A percentile compares a stretch with the other conserved stretches of the same genome.
Evolutionary conservation across 2,329 filamentous ascomycete genomes (phyloP).

Genomic region (Aspergillus cejpii): DNA sequence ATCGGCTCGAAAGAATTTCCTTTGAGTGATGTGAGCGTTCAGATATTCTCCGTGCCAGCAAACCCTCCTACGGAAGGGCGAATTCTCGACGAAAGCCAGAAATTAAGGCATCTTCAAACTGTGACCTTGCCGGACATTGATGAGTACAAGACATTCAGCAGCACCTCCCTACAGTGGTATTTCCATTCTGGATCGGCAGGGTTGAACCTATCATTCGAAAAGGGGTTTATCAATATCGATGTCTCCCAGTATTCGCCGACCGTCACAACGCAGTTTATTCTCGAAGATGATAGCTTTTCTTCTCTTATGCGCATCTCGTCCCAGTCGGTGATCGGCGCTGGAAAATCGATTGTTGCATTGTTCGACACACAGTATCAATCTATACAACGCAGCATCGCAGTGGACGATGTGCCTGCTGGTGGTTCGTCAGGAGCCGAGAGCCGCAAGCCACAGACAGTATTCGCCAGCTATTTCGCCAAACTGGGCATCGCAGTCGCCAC

Average conservation of each 20-base stretch:
- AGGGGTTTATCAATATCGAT: slow-evolving; percentile 39
- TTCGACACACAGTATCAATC: slow-evolving; percentile 45
- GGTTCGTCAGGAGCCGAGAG: slow-evolving; percentile 12
- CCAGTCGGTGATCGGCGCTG: slow-evolving; percentile 38
- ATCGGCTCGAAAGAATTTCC: slow-evolving; percentile 22
- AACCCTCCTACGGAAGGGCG: slow-evolving; percentile 16
- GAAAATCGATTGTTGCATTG: slow-evolving; percentile 38
- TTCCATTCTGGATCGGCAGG: slow-evolving; percentile 38
- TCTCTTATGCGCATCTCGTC: slow-evolving; percentile 41
- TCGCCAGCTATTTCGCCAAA: slow-evolving; percentile 42
- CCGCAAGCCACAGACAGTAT: slow-evolving; percentile 25
- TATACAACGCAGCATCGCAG: slow-evolving; percentile 38
- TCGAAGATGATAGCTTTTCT: slow-evolving; percentile 33
- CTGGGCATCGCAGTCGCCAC: slow-evolving; percentile 39
- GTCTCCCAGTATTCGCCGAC: slow-evolving; percentile 39
- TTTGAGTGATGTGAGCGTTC: slow-evolving; percentile 34
- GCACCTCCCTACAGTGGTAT: slow-evolving; percentile 30
- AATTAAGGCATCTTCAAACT: slow-evolving; percentile 34
- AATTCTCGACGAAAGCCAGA: slow-evolving; percentile 27
- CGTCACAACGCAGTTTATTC: slow-evolving; percentile 35
- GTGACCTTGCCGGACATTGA: slow-evolving; percentile 30
- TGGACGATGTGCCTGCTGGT: slow-evolving; percentile 26
- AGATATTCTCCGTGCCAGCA: slow-evolving; percentile 37
- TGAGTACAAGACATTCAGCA: slow-evolving; percentile 22
- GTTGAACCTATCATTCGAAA: slow-evolving; percentile 35